These are phyloP conservation scores for Penicillium goetzii DNA, from an alignment of 495 filamentous ascomycete genomes.

Conservation along the genomic window DNA sequence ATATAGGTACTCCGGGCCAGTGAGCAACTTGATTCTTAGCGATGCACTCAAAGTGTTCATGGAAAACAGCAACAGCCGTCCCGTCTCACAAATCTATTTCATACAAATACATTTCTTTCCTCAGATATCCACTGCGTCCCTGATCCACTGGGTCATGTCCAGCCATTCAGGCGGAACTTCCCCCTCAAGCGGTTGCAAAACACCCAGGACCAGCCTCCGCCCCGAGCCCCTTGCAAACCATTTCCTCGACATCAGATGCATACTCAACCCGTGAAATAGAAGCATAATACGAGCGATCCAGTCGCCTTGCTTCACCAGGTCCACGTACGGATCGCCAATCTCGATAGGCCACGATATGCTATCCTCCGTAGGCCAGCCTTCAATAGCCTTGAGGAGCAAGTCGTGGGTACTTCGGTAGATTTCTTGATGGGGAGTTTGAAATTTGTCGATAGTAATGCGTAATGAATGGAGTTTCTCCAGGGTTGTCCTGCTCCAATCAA, in stretches of 20 bases:
- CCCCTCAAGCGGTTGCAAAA: conserved; percentile 12
- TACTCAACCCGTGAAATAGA: conserved; percentile 17
- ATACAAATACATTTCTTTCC: neutral
- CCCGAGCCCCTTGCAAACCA: conserved; percentile 21
- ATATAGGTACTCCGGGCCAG: too few species aligned
- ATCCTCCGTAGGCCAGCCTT: conserved; percentile 18
- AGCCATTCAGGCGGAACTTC: conserved; percentile 15
- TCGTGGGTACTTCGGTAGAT: conserved; percentile 19
- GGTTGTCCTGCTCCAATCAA: conserved; percentile 4
- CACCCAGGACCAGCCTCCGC: conserved; percentile 12
- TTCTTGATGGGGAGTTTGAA: conserved; percentile 1
- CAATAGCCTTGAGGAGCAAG: conserved; percentile 12
- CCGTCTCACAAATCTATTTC: neutral
- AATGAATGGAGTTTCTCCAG: conserved; percentile 15
- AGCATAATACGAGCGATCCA: conserved; percentile 21
- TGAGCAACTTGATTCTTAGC: too few species aligned
- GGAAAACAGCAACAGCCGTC: neutral
- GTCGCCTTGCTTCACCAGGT: conserved; percentile 15
- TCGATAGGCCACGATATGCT: conserved; percentile 13
- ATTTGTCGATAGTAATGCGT: conserved; percentile 8
- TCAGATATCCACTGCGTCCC: conserved; percentile 16
- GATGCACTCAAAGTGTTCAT: neutral
- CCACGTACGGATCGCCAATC: conserved; percentile 13
- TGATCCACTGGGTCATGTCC: conserved; percentile 14
- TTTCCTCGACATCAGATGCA: conserved; percentile 20